Percentiles rank a stretch among this genome's conserved stretches.
Conservation (phyloP, 75 land plant genomes). For the Sequoiadendron giganteum region DNA sequence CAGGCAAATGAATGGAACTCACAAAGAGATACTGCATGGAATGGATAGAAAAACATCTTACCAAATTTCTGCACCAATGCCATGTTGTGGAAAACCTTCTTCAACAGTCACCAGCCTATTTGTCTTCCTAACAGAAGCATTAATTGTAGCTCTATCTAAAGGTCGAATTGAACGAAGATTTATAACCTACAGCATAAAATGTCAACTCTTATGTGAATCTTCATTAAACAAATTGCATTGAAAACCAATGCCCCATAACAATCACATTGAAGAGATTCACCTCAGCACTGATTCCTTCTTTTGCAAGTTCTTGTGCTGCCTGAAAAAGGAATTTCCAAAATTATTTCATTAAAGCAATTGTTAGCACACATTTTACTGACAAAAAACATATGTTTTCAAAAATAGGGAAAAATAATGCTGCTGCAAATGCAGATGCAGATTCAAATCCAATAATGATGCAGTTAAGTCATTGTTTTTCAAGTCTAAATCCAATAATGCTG, state of each 20-base stretch:
- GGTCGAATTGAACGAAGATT: conserved; percentile 85
- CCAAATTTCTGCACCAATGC: conserved; percentile 91
- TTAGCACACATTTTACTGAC: neutral
- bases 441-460: conserved; percentile 1
- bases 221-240: neutral
- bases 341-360: neutral
- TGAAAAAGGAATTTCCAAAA: conserved; percentile 11
- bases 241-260: conserved; percentile 7
- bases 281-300: conserved; percentile 91
- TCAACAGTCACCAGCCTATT: conserved; percentile 80
- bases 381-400: neutral
- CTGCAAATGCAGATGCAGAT: neutral
- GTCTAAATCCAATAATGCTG: neutral
- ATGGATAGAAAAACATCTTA: conserved; percentile 18
- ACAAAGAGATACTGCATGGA: no score
- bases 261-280: conserved; percentile 22
- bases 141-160: conserved; percentile 76
- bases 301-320: conserved; percentile 77
- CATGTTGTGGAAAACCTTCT: conserved; percentile 95
- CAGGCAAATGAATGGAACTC: neutral
- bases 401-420: neutral
- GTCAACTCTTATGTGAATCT: neutral
- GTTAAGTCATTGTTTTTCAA: neutral
- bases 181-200: conserved; percentile 48
- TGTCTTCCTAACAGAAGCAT: conserved; percentile 84